Percentiles rank a stretch among this genome's conserved stretches.
Conservation (phyloP, 2,329 filamentous ascomycete species). For the Atkinsonella hypoxylon region DNA sequence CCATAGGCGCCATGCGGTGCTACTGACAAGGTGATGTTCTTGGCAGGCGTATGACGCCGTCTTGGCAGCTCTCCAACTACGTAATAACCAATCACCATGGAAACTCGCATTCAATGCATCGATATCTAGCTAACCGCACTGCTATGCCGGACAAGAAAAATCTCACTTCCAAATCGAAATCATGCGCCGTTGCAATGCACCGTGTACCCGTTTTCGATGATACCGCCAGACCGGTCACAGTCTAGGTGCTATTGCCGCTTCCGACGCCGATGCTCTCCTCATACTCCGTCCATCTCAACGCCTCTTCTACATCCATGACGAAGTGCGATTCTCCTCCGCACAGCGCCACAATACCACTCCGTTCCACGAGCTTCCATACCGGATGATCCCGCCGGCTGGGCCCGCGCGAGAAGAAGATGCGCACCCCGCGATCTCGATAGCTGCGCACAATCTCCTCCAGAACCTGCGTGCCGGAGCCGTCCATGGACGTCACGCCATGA, state of each 20-base stretch:
- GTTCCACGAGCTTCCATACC: conserved; percentile 62
- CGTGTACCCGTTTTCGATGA: not conserved
- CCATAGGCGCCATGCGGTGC: not conserved
- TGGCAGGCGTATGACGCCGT: not conserved
- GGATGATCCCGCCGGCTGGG: conserved; percentile 34
- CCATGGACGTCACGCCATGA: conserved; percentile 89
- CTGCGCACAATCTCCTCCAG: conserved; percentile 75
- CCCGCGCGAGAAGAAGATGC: conserved; percentile 60
- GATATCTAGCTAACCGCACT: no score
- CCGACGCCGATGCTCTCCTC: conserved; percentile 36
- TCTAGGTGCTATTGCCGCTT: conserved; percentile 9
- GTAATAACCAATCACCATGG: not conserved
- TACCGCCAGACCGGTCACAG: not conserved
- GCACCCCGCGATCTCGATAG: conserved; percentile 66
- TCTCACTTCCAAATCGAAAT: no score
- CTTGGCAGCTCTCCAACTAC: not conserved
- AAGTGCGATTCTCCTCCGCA: conserved; percentile 71
- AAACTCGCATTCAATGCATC: not conserved
- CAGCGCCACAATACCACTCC: conserved; percentile 73
- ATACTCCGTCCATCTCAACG: conserved; percentile 66
- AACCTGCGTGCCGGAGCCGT: conserved; percentile 87
- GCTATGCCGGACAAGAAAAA: no score
- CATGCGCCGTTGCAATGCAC: conserved; percentile 1
- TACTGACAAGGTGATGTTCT: not conserved
- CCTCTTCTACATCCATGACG: conserved; percentile 72